Evolutionary conservation across 2,329 filamentous ascomycete genomes (phyloP), one percentile per base, ranked within the genome.

Genomic region (Truncatella angustata): DNA sequence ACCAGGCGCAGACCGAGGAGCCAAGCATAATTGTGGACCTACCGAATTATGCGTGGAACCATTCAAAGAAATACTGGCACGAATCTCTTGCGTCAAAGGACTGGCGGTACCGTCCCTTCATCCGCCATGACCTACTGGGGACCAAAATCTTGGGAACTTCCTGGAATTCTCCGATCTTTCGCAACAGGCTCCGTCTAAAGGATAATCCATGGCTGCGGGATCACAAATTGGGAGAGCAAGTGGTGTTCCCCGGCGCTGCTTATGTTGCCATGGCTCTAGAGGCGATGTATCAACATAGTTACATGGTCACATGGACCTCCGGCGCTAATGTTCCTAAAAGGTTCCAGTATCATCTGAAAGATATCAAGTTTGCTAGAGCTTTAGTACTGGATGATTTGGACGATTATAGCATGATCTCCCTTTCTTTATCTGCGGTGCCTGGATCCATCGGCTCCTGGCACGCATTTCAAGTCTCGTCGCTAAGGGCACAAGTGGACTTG

Each of bases 131-230:
- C 30, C 30, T 54, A 2, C 30, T 54, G 14, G 53, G 53, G 2
- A 26, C 35, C 14, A 26, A 52, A 9, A 44, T 42, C 12, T 23
- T 24, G 1, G 35, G 12, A 5, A 47, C 28, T 16, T 49, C 21
- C 5, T 44, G 32, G 10, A 20, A 26, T 2, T 36, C 47, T 32
- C 53, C 53, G 11, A 35, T 34, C 12, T 54, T 49, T 49, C 12
- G 32, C 18, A 49, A 54, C 43, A 45, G 26, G 10, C 9, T 54
- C 4, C 35, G 23, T 5, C 12, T 54, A 4, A 30, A 49, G 11
- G 42, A 47, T 26, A n/a, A 49, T 7, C 49, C 53, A 11, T 54
- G 53, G 53, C 44, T 54, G 28, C 28, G n/a, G 23, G 49, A 54
- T 34, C 46, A 52, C 23, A 46, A n/a, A 20, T 30, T 52, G 14